A percentile compares a stretch with the other conserved stretches of the same genome.
phyloP scores from a whole-genome alignment of 805 yeast genomes.

The Wilhelminamyces savonicus region DNA sequence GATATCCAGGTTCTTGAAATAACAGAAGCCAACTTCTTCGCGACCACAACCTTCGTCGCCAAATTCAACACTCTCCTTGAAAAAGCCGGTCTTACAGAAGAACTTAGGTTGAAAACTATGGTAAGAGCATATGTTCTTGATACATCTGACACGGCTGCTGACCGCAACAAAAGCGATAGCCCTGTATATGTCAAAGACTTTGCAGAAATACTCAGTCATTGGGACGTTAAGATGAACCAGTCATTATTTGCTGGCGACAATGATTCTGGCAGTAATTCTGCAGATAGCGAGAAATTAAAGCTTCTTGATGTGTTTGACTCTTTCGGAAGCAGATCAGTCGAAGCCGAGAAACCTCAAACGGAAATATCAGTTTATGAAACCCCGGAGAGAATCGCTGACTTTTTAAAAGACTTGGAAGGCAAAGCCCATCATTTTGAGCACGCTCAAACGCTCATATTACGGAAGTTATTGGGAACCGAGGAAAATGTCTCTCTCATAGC shows the following conservation, averaged over 20 bases:
- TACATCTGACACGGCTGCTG: neutral
- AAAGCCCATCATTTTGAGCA: constrained; percentile 11
- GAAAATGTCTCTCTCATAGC: constrained; percentile 22
- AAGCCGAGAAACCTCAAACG: too few relatives aligned
- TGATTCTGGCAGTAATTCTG: too few relatives aligned
- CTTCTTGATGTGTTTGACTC: constrained; percentile 30
- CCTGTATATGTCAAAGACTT: constrained; percentile 11
- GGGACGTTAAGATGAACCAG: constrained; percentile 15
- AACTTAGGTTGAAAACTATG: constrained; percentile 4
- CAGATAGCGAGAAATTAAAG: too few relatives aligned
- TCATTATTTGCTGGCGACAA: constrained; percentile 10
- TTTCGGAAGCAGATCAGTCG: constrained; percentile 15
- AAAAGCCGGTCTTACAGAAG: neutral
- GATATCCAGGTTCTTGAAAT: constrained; percentile 17
- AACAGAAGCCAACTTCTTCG: constrained; percentile 17
- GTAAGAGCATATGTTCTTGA: constrained; percentile 8
- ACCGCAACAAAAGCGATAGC: neutral
- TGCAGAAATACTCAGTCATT: constrained; percentile 16
- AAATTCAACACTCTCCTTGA: constrained; percentile 13
- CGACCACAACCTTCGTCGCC: constrained; percentile 19
- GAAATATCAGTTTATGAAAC: too few relatives aligned
- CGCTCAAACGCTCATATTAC: constrained; percentile 18
- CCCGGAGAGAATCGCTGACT: constrained; percentile 6
- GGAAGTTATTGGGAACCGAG: constrained; percentile 14
- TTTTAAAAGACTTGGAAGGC: constrained; percentile 7